Evolutionary conservation across 306 rosid species (phyloP), one percentile per base, ranked within the genome.

Genomic region (Pyrus pyrifolia): DNA sequence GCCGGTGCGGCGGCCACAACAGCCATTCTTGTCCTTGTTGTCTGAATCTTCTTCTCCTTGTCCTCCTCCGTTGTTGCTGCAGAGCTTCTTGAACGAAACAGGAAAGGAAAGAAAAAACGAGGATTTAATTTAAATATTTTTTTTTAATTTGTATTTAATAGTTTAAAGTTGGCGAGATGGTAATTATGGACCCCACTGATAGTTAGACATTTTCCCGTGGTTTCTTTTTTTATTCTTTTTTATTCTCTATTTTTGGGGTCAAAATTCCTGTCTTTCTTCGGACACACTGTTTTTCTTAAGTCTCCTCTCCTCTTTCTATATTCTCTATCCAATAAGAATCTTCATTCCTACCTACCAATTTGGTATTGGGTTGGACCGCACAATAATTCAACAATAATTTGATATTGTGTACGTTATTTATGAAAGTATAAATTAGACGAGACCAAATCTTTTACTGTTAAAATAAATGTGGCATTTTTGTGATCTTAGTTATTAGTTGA

Each of bases 1-100:
- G 85, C 88, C 80, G 58, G 80, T 6, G 91, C 87, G 71, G 61
- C 78, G 5, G 91, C 82, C 22, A 52, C 42, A 11, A 88, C 82
- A 11, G 93, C 88, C 98, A 92, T 87, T n/a, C 23, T 71, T 45
- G 17, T 70, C 23, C 55, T 51, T 15, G 53, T 49, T 4, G 19
- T 49, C 15, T 49, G 53, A 49, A 49, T 15, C 15, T 44, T 76
- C 23, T 75, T 66, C 29, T 21, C 65, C 55, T 17, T 15, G 21
- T 21, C 9, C 35, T 38, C 11, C 30, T n/a, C 5, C 29, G 18
- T 11, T 2, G 18, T 38, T 21, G n/a, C 44, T 70, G 40, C 21
- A 14, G n/a, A 62, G 11, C 17, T 62, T 67, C 30, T 10, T 8
- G 33, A 61, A 25, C 18, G 22, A 63, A 35, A 63, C 44, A 64